These are phyloP conservation scores for Vitis riparia DNA, from an alignment of 164 flowering plant species.

Conservation along the genomic window DNA sequence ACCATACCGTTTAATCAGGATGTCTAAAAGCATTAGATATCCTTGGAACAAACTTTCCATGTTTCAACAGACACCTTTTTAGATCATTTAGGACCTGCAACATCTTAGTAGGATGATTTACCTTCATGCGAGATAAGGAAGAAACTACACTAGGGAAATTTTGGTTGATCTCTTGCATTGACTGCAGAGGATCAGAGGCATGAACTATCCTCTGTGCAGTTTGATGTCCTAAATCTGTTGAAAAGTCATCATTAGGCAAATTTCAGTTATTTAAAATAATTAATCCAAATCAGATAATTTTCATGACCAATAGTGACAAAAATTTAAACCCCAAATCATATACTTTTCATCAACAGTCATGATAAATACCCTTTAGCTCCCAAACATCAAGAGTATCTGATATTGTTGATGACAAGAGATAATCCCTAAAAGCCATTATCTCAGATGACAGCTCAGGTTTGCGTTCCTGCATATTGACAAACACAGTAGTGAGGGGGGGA, in stretches of 20 bases:
- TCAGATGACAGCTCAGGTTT: constrained; percentile 82
- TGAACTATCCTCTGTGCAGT: constrained; percentile 93
- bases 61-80: background rate
- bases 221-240: constrained; percentile 95
- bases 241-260: constrained; percentile 8
- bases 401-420: constrained; percentile 76
- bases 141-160: constrained; percentile 96
- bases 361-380: constrained; percentile 79
- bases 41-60: background rate
- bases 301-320: background rate
- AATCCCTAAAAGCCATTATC: constrained; percentile 89
- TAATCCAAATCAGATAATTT: background rate
- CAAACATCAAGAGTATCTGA: constrained; percentile 95
- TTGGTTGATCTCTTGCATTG: constrained; percentile 95
- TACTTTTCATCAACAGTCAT: background rate
- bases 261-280: background rate
- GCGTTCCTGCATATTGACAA: constrained; percentile 60
- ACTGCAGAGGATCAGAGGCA: constrained; percentile 91
- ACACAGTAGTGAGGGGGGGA: no score
- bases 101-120: constrained; percentile 17
- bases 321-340: background rate
- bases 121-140: constrained; percentile 98
- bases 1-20: constrained; percentile 1
- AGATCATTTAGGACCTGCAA: background rate
- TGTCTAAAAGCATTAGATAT: constrained; percentile 3